phyloP scores from a whole-genome alignment of 148 eudicot species.

The Talinum fruticosum region DNA sequence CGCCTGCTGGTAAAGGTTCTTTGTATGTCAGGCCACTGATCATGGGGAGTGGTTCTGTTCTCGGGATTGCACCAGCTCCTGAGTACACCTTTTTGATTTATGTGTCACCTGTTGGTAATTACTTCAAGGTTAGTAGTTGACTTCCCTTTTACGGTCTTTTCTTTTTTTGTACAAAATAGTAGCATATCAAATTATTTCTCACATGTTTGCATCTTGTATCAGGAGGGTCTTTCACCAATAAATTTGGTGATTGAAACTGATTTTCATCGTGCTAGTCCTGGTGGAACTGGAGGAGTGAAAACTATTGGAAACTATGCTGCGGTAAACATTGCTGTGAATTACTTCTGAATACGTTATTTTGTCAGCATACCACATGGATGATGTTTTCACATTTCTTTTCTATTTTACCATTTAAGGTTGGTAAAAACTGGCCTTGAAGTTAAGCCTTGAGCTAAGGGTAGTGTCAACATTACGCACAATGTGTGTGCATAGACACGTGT shows the following conservation, averaged over 20 bases:
- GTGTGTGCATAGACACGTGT: background rate
- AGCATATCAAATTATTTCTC: slow-evolving; percentile 1
- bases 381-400: background rate
- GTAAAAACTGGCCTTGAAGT: too few relatives aligned
- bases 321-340: slow-evolving; percentile 40
- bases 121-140: slow-evolving; percentile 69
- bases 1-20: slow-evolving; percentile 92
- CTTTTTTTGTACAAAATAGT: background rate
- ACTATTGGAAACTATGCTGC: slow-evolving; percentile 92
- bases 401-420: background rate
- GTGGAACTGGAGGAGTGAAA: slow-evolving; percentile 96
- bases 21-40: slow-evolving; percentile 84
- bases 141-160: background rate
- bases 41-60: slow-evolving; percentile 94
- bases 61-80: slow-evolving; percentile 93
- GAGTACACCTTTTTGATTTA: slow-evolving; percentile 89
- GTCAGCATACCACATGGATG: background rate
- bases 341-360: background rate
- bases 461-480: background rate
- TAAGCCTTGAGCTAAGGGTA: background rate
- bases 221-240: slow-evolving; percentile 93
- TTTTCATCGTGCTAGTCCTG: slow-evolving; percentile 95
- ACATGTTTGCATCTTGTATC: slow-evolving; percentile 24
- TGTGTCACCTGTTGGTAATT: slow-evolving; percentile 94
- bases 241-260: slow-evolving; percentile 85